A percentile compares a stretch with the other conserved stretches of the same genome.
Evolutionary conservation across 169 alveolate species (phyloP).

Genomic region (Neospora caninum): DNA sequence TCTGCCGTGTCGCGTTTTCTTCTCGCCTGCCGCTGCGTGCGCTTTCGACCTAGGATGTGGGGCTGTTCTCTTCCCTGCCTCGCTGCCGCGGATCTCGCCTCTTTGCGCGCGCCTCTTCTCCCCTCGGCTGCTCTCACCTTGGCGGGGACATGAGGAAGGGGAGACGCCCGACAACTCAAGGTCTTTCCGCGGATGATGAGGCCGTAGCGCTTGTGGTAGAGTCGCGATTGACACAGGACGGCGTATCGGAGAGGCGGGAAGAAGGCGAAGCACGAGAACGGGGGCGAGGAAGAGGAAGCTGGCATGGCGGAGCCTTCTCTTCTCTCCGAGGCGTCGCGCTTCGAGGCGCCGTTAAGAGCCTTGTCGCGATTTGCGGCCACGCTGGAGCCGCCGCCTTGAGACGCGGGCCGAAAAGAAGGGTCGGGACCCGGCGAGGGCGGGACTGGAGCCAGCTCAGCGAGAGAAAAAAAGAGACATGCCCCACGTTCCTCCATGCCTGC

Average conservation of each 20-base stretch:
- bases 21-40: background rate
- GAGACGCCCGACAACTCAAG: slow-evolving; percentile 14
- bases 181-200: background rate
- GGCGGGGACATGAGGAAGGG: slow-evolving; percentile 29
- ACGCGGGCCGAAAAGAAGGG: background rate
- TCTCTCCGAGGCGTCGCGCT: background rate
- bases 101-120: background rate
- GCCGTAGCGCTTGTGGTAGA: slow-evolving; percentile 14
- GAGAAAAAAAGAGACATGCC: background rate
- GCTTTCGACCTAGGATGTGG: background rate
- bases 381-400: too few species aligned
- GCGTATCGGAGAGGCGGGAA: slow-evolving; percentile 44
- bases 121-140: background rate
- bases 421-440: background rate
- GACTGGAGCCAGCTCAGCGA: slow-evolving; percentile 17
- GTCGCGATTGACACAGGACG: background rate
- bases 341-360: background rate
- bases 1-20: background rate
- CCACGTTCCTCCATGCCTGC: slow-evolving; percentile 35
- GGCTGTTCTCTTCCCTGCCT: background rate
- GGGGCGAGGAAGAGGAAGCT: background rate
- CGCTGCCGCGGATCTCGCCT: background rate
- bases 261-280: background rate
- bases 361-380: too few species aligned
- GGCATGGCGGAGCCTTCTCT: background rate